Evolutionary conservation across 78 protist genomes (phyloP).

Genomic region (Dictyostelium capitatum): DNA sequence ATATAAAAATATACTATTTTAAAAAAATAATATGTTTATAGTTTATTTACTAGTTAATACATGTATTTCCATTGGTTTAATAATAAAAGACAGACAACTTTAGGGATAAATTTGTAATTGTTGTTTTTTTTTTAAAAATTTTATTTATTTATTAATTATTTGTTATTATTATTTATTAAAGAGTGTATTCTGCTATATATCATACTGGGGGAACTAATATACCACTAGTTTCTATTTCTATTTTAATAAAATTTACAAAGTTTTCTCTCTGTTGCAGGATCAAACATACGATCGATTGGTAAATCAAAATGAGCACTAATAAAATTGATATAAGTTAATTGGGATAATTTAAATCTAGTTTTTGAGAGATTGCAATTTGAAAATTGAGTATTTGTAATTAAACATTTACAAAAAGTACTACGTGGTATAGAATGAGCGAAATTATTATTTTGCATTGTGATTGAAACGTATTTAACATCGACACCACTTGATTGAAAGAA

Average conservation of each 20-base stretch:
- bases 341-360: slow-evolving; percentile 22
- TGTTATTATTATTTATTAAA: too few species aligned
- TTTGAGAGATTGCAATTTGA: slow-evolving; percentile 3
- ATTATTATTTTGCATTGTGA: background rate
- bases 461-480: background rate
- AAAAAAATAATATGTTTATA: too few species aligned
- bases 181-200: too few species aligned
- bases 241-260: slow-evolving; percentile 16
- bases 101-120: too few species aligned
- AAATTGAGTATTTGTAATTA: background rate
- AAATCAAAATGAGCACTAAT: background rate
- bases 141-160: background rate
- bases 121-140: background rate
- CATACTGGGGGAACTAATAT: too few species aligned
- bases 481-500: slow-evolving; percentile 8
- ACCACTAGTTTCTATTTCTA: too few species aligned
- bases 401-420: background rate
- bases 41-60: too few species aligned
- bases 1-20: too few species aligned
- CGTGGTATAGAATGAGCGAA: background rate
- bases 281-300: slow-evolving; percentile 10
- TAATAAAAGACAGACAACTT: too few species aligned
- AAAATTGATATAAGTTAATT: background rate
- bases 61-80: background rate
- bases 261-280: background rate